Percentiles rank a stretch among this genome's conserved stretches.
phyloP scores from a whole-genome alignment of 2,329 filamentous ascomycete genomes.

The Colletotrichum acutatum region DNA sequence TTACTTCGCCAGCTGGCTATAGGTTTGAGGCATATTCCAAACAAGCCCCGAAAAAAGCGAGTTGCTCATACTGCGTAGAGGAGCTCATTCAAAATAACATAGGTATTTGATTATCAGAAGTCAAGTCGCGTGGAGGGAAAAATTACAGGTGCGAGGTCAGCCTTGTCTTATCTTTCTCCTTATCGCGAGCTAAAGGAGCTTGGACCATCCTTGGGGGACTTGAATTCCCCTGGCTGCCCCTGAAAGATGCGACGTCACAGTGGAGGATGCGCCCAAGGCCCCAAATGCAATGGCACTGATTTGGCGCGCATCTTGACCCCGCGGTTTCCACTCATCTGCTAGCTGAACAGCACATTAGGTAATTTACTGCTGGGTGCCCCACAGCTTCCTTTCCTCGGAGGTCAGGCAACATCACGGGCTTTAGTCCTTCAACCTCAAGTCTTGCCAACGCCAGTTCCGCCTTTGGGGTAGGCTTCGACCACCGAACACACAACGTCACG shows the following conservation, averaged over 20 bases:
- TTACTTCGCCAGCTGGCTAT: background rate
- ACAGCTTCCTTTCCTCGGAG: background rate
- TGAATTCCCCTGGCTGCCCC: background rate
- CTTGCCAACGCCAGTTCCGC: background rate
- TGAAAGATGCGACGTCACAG: constrained; percentile 30
- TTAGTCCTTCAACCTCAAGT: background rate
- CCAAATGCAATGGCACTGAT: background rate
- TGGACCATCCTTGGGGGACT: constrained; percentile 3
- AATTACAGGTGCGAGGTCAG: background rate
- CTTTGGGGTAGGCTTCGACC: background rate
- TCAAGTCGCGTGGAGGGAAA: background rate
- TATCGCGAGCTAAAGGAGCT: constrained; percentile 28
- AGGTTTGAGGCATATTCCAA: background rate
- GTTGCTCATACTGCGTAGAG: constrained; percentile 59
- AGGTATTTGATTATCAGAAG: background rate
- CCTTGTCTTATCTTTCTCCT: constrained; percentile 29
- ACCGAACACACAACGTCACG: background rate
- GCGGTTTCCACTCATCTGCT: constrained; percentile 9
- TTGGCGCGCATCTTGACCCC: constrained; percentile 8
- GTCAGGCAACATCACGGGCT: background rate
- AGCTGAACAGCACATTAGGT: background rate
- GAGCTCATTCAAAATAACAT: no score
- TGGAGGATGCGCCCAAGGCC: constrained; percentile 15
- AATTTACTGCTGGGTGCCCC: background rate
- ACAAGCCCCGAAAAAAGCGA: constrained; percentile 52